phyloP scores from a whole-genome alignment of 139 green algal species.

The Chlamydomonas schloesseri region DNA sequence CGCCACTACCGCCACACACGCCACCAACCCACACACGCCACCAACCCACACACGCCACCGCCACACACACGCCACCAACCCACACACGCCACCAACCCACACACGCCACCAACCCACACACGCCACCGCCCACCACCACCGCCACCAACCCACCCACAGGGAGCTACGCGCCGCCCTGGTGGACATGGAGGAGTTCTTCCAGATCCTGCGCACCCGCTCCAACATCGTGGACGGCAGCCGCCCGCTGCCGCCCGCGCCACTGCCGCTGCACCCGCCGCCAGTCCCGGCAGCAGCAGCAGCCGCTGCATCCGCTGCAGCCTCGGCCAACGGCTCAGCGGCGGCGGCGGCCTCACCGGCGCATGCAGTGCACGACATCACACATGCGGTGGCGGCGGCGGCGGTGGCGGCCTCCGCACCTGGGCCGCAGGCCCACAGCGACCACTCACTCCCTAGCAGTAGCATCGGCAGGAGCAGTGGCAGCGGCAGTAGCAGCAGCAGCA shows the following conservation, averaged over 20 bases:
- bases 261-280: not conserved
- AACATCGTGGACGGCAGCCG: conserved; percentile 71
- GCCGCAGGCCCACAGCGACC: no score
- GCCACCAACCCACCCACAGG: conserved; percentile 66
- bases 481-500: no score
- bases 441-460: no score
- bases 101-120: no score
- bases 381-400: not conserved
- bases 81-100: no score
- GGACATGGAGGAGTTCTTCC: conserved; percentile 96
- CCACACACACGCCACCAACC: no score
- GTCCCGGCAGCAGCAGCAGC: no score
- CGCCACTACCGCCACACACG: no score
- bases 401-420: not conserved
- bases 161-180: conserved; percentile 92
- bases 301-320: not conserved
- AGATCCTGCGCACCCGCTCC: conserved; percentile 80
- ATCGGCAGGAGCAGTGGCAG: no score
- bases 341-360: not conserved
- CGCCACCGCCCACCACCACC: not conserved
- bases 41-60: no score
- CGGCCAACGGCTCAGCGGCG: not conserved
- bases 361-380: no score
- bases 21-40: no score
- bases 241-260: not conserved